Evolutionary conservation across 2,329 filamentous ascomycete species (phyloP).

Genomic region (Conoideocrella luteorostrata): DNA sequence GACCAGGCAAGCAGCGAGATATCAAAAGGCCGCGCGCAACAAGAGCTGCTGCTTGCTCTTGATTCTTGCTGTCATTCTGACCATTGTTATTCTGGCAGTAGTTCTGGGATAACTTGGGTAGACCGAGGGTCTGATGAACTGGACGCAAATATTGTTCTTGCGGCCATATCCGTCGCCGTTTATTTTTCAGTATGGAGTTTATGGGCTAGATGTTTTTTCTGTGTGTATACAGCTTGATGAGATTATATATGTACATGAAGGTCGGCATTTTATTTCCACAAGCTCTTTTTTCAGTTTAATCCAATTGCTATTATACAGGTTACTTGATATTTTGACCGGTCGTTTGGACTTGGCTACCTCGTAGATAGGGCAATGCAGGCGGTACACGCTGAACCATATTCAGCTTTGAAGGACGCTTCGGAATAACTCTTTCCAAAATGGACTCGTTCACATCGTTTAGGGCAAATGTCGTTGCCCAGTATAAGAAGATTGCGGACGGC

Average conservation of each 20-base stretch:
- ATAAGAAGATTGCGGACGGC: slow-evolving; percentile 34
- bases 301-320: neutral
- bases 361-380: slow-evolving; percentile 17
- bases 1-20: slow-evolving; percentile 75
- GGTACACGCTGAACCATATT: slow-evolving; percentile 9
- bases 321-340: neutral
- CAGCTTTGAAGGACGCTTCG: slow-evolving; percentile 13
- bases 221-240: slow-evolving; percentile 9
- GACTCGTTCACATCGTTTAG: slow-evolving; percentile 27
- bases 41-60: slow-evolving; percentile 90
- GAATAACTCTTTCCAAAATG: slow-evolving; percentile 20
- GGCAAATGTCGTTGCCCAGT: slow-evolving; percentile 31
- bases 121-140: too few species aligned
- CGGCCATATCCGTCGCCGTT: too few species aligned
- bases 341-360: slow-evolving; percentile 2
- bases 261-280: slow-evolving; percentile 9
- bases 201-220: neutral
- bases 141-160: too few species aligned
- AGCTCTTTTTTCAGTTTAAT: slow-evolving; percentile 11
- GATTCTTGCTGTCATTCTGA: slow-evolving; percentile 80
- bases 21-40: slow-evolving; percentile 92
- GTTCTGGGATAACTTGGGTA: slow-evolving; percentile 65
- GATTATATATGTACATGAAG: slow-evolving; percentile 10
- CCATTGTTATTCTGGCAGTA: slow-evolving; percentile 83
- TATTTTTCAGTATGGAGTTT: slow-evolving; percentile 13